These are phyloP conservation scores for Myxozyma neotropica DNA, from an alignment of 805 yeast genomes.

Conservation along the genomic window DNA sequence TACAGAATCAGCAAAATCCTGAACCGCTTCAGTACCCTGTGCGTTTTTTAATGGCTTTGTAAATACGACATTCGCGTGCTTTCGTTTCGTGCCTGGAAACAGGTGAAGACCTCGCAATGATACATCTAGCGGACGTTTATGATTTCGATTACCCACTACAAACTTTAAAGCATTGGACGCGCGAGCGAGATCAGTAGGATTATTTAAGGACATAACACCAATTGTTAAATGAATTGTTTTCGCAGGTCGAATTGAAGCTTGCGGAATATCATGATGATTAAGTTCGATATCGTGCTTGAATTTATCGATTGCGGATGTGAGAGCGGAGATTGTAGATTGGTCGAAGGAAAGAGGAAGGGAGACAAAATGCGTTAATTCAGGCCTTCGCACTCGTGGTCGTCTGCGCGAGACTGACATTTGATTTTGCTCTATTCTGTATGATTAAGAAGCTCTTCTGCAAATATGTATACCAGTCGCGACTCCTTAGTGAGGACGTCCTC, in stretches of 20 bases:
- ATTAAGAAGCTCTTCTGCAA: neutral
- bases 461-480: neutral
- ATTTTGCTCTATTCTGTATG: neutral
- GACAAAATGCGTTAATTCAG: conserved; percentile 24
- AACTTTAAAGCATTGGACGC: conserved; percentile 7
- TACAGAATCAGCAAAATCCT: conserved; percentile 21
- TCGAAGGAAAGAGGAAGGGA: conserved; percentile 20
- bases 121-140: conserved; percentile 6
- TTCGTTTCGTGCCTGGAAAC: neutral
- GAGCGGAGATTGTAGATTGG: neutral
- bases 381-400: neutral
- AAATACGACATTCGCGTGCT: conserved; percentile 21
- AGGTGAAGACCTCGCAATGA: conserved; percentile 13
- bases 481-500: neutral
- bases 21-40: conserved; percentile 8
- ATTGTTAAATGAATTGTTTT: conserved; percentile 23
- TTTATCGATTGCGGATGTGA: neutral
- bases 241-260: conserved; percentile 15
- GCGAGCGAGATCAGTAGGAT: neutral
- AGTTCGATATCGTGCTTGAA: neutral
- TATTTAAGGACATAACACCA: conserved; percentile 20
- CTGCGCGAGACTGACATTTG: neutral
- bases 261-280: conserved; percentile 7
- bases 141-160: neutral
- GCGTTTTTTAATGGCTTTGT: conserved; percentile 9